Evolutionary conservation across 2,329 filamentous ascomycete genomes (phyloP), one percentile per base, ranked within the genome.

Genomic region (Exophiala sp.): DNA sequence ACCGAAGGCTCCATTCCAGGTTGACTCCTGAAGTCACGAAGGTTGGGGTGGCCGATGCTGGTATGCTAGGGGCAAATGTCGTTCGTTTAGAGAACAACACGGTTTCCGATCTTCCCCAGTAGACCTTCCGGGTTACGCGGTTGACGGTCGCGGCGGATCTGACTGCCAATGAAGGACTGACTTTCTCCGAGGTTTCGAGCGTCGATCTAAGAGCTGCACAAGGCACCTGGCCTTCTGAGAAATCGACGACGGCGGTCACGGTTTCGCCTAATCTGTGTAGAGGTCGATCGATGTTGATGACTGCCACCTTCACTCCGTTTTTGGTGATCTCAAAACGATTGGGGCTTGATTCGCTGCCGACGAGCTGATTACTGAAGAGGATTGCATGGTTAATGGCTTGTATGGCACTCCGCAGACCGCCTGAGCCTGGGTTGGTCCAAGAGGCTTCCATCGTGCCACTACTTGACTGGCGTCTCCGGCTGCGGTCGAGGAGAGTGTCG

Each of bases 311-410:
- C 48, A 83, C 83, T n/a, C 90, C 90, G 62, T 89, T 90, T 11
- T 91, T 85, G 10, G 91, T 85, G 65, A 98, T 97, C 64, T 95
- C 90, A 65, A 97, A 98, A 32, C 89, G 83, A 62, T 95, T 96
- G n/a, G 85, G 80, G 63, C 86, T 90, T 60, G 88, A 84, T 29
- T 83, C 82, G n/a, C 80, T 78, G 38, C 80, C 76, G 2, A 74
- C 74, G 0, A 81, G 77, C 58, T 83, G 71, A 59, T 88, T 88
- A 64, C 88, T 89, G 57, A 88, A 83, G 46, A 96, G 75, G 52
- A 97, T 95, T 10, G 93, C 82, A 53, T 95, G 77, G 64, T 96
- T 88, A 61, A 98, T 95, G 16, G 87, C 83, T 61, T 96, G 89
- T 64, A 88, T 91, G 55, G 78, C 85, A 77, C 52, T 85, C 75